Percentiles rank a stretch among this genome's conserved stretches.
Conservation (phyloP, 2,329 filamentous ascomycete species). For the Paracorniculantispora psalliotae region DNA sequence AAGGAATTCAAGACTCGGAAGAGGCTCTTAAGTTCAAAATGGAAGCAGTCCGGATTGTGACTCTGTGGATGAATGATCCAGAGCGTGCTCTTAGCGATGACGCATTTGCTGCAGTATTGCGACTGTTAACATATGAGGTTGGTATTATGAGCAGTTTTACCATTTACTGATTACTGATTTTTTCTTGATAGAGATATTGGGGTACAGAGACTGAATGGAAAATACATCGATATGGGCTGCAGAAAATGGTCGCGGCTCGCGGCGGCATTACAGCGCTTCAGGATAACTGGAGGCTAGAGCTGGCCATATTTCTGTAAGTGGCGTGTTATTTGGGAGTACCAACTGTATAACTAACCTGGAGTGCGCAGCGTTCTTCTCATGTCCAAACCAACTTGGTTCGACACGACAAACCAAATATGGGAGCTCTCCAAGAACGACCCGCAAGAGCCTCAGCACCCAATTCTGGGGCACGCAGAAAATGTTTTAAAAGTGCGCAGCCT, state of each 20-base stretch:
- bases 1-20: constrained; percentile 23
- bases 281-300: background rate
- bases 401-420: background rate
- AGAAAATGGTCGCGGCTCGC: background rate
- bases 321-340: background rate
- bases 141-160: background rate
- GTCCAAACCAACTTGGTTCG: background rate
- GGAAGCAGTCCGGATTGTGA: constrained; percentile 31
- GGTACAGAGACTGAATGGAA: background rate
- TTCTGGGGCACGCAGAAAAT: background rate
- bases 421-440: background rate
- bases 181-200: background rate
- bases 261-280: background rate
- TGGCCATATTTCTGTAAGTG: background rate
- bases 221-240: background rate
- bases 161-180: background rate
- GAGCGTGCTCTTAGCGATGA: constrained; percentile 28
- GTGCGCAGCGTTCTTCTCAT: background rate
- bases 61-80: constrained; percentile 27
- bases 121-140: constrained; percentile 8
- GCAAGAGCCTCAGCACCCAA: background rate
- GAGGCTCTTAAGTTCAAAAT: constrained; percentile 28
- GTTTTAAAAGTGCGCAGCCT: background rate
- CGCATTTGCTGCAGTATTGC: background rate
- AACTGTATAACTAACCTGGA: background rate